A percentile compares a stretch with the other conserved stretches of the same genome.
phyloP scores from a whole-genome alignment of 768 basidiomycete genomes.

The Mycena indigotica region DNA sequence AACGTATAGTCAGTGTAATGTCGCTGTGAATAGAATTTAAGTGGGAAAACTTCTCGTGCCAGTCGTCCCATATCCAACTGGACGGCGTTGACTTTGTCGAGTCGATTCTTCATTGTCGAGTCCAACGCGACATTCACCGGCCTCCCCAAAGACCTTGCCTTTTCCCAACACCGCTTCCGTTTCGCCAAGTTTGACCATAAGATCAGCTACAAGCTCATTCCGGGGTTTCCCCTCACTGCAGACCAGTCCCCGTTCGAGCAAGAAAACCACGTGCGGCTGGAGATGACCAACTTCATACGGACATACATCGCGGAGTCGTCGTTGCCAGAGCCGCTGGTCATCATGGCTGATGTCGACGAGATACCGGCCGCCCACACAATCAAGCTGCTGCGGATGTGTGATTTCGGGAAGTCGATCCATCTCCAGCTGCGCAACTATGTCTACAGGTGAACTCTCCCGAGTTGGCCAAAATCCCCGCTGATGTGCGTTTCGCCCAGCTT shows the following conservation, averaged over 20 bases:
- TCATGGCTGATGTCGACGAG: conserved; percentile 69
- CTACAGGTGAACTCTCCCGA: no score
- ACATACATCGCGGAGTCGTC: conserved; percentile 37
- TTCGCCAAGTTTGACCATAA: conserved; percentile 55
- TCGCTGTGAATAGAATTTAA: no score
- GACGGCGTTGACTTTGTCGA: no score
- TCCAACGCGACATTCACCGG: conserved; percentile 66
- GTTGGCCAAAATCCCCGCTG: no score
- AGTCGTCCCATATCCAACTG: no score
- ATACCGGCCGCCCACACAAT: conserved; percentile 57
- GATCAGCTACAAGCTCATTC: conserved; percentile 53
- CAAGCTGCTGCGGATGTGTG: conserved; percentile 52
- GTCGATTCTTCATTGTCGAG: no score
- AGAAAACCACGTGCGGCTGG: conserved; percentile 49
- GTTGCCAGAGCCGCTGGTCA: conserved; percentile 43
- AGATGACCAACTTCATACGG: conserved; percentile 51
- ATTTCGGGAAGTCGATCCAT: conserved; percentile 55
- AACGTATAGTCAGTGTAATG: no score
- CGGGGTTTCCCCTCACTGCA: no score
- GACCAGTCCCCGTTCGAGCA: no score
- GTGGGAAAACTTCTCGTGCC: no score
- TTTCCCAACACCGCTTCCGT: conserved; percentile 45
- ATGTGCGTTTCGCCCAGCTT: no score
- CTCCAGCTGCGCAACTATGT: conserved; percentile 62
- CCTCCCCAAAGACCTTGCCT: conserved; percentile 53